Base-by-base conservation (phyloP, 2,329 filamentous ascomycete species). In the Exophiala aquamarina region DNA sequence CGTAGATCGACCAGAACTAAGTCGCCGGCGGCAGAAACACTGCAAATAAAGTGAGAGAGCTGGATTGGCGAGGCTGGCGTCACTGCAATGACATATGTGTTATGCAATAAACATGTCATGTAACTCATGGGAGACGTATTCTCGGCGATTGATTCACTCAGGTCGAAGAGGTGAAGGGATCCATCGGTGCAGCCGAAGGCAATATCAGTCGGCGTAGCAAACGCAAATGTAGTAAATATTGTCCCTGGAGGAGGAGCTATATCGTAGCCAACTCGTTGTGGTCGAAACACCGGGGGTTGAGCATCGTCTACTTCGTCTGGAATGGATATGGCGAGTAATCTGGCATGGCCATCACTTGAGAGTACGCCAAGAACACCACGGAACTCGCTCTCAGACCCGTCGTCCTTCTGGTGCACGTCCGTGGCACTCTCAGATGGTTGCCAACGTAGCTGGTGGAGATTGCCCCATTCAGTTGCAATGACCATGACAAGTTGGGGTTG, bases 391-490 rank as follows among this genome's bases (percentile, higher is more conserved):
- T 49, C 56, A 18, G 61, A 58, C 35, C 63, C 49, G 18, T 64
- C 48, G 37, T 69, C 61, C 10, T 64, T 56, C 1, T 63, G 53
- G 14, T 15, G 26, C 8, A n/a, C 18, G 11, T 35, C 15, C 3
- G 6, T 14, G 6, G 23, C 28, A 17, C 64, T 55, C n/a, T 51
- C 41, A 37, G 76, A 64, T 9, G 77, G 77, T 61, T 78, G 81
- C 79, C 80, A 85, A 49, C 72, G 69, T 20, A 84, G 64, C 7
- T 71, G 66, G 52, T 72, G 76, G 14, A 81, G 63, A 47, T 77
- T 71, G 2, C 80, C 81, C 72, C 78, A 82, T 17, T 79, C 69
- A 2, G 75, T 73, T 55, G 78, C 81, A n/a, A 83, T 60, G 3
- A 77, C 72, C 28, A 74, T 56, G 19, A 67, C 66, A 33, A 83